phyloP scores from a whole-genome alignment of 2,329 filamentous ascomycete genomes.

The Magnaporthiopsis rhizophila region DNA sequence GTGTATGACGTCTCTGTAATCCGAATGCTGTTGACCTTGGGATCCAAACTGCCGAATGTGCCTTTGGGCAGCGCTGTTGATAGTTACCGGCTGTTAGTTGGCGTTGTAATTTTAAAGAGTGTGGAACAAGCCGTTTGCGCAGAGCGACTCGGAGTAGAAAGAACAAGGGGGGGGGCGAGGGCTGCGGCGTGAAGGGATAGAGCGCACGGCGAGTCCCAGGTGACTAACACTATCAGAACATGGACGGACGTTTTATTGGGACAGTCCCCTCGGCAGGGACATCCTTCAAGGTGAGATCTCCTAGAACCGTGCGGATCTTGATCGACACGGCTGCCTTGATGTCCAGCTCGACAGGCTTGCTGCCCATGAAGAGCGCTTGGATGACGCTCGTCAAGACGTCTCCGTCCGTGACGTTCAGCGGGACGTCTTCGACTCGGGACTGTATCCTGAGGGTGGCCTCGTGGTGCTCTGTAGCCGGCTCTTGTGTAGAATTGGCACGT shows the following conservation, averaged over 20 bases:
- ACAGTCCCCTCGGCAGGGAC: constrained; percentile 82
- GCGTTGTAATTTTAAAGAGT: background rate
- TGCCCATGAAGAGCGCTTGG: constrained; percentile 71
- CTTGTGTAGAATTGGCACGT: constrained; percentile 67
- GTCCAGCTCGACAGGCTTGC: constrained; percentile 58
- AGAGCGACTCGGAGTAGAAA: background rate
- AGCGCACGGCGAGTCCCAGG: constrained; percentile 12
- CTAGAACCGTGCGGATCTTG: constrained; percentile 72
- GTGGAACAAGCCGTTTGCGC: background rate
- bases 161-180: background rate
- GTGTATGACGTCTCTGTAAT: constrained; percentile 65
- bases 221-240: constrained; percentile 39
- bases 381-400: constrained; percentile 74
- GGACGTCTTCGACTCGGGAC: constrained; percentile 69
- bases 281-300: constrained; percentile 69
- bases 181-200: background rate
- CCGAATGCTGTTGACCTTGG: constrained; percentile 62
- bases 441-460: constrained; percentile 62
- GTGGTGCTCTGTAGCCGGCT: constrained; percentile 47
- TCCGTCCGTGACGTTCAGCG: constrained; percentile 73
- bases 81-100: background rate
- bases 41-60: constrained; percentile 39
- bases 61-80: constrained; percentile 50
- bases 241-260: constrained; percentile 86
- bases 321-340: constrained; percentile 78